Percentiles rank a stretch among this genome's conserved stretches.
phyloP scores from a whole-genome alignment of 2,329 filamentous ascomycete genomes.

The Epichloe sp. region DNA sequence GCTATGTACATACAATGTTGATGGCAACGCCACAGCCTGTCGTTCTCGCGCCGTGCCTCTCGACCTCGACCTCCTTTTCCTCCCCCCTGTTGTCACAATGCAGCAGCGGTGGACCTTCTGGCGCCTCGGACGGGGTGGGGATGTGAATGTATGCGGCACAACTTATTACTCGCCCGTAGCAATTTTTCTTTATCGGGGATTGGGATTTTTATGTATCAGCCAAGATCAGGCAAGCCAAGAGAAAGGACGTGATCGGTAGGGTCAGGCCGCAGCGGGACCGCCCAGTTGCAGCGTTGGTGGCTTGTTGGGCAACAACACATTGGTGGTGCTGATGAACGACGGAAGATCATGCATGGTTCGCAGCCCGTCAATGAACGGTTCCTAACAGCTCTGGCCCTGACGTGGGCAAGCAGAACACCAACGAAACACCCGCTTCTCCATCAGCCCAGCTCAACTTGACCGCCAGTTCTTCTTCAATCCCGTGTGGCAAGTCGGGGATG shows the following conservation, averaged over 20 bases:
- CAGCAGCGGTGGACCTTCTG: background rate
- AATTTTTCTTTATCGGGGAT: background rate
- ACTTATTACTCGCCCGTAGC: background rate
- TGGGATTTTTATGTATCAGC: too few relatives aligned
- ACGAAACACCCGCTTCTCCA: background rate
- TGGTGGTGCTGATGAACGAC: conserved; percentile 7
- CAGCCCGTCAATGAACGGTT: conserved; percentile 8
- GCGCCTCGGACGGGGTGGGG: background rate
- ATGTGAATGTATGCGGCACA: background rate
- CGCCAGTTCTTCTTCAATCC: conserved; percentile 8
- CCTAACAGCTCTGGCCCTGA: background rate
- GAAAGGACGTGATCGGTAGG: too few relatives aligned
- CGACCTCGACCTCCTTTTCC: background rate
- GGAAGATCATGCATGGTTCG: conserved; percentile 9
- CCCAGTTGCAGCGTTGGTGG: conserved; percentile 1
- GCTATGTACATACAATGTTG: too few relatives aligned
- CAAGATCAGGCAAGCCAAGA: too few relatives aligned
- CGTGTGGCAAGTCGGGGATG: conserved; percentile 5
- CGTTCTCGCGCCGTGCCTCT: background rate
- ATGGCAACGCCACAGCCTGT: too few relatives aligned
- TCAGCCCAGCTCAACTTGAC: conserved; percentile 5
- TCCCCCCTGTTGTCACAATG: background rate
- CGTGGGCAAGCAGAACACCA: conserved; percentile 7
- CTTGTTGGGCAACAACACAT: conserved; percentile 7
- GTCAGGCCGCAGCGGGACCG: background rate